Conservation (phyloP, 495 filamentous ascomycete species). For the Apiosordaria backusii region DNA sequence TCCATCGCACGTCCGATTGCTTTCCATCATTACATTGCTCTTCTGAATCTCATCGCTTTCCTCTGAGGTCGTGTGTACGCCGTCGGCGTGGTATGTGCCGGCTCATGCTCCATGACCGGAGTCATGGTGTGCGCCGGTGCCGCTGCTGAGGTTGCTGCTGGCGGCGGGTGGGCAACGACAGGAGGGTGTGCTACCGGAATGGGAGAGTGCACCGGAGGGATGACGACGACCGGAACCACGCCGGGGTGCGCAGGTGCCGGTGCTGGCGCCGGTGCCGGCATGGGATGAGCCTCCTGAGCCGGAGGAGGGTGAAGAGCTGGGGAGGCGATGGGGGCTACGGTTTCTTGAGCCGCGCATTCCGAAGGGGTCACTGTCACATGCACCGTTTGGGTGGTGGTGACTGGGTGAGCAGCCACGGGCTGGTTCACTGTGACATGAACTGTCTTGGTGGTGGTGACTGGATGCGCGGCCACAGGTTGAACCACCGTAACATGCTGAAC, state of each 20-base stretch:
- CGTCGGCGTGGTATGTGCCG: background rate
- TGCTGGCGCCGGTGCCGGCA: background rate
- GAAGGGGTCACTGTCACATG: conserved; percentile 1
- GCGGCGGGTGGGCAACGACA: background rate
- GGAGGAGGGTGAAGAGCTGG: background rate
- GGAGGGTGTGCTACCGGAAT: background rate
- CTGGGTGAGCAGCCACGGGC: background rate
- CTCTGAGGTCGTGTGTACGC: background rate
- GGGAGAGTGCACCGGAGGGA: background rate
- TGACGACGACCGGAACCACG: background rate
- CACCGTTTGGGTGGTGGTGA: background rate
- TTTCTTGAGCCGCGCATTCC: background rate
- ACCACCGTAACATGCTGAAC: conserved; percentile 7
- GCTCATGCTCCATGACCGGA: background rate
- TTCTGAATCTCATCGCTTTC: background rate
- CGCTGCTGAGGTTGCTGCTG: background rate
- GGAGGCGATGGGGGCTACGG: background rate
- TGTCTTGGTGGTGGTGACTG: background rate
- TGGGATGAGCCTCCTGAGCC: background rate
- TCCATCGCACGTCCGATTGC: background rate
- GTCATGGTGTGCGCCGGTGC: conserved; percentile 1
- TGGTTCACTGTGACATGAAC: background rate
- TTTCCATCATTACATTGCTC: background rate
- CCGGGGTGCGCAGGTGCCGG: background rate
- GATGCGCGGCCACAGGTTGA: background rate